Evolutionary conservation across 2,329 filamentous ascomycete species (phyloP), one percentile per base, ranked within the genome.

Genomic region (Cladosporium oxysporum): DNA sequence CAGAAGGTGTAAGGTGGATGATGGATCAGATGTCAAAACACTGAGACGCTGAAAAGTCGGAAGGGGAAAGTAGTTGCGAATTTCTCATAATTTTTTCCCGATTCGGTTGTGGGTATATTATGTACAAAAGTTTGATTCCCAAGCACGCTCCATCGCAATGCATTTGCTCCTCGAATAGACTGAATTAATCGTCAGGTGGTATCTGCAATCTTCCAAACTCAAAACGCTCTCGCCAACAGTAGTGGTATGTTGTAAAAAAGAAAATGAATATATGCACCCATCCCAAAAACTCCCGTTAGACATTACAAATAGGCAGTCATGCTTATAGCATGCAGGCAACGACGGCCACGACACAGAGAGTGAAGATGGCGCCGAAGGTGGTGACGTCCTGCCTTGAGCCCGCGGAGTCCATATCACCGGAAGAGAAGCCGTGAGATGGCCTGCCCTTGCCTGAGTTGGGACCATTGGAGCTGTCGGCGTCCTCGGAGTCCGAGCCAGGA

Each of bases 281-380:
- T 59, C n/a, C 18, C 28, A n/a, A 59, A 47, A 59, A 59, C 57
- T 41, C 57, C 61, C 50, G 55, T 63, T 23, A 63, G 35, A 57
- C 61, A 57, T 63, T 47, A 63, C 16, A 57, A 57, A 21, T 14
- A 37, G 28, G 26, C 7, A 29, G 23, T 12, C n/a, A 12, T 14
- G 59, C 60, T 49, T 57, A 63, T 16, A 63, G 61, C 50, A 63
- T 31, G 61, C 55, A 63, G 3, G 61, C 61, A 33, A 52, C 61
- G 14, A 63, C n/a, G 2, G 61, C 61, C 33, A 63, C 47, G 18
- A 37, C 12, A n/a, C 61, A 52, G 5, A 63, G 35, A 29, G 61
- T 57, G 50, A 63, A 28, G 33, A 63, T 29, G 33, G 49, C 52
- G 26, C 61, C 49, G 35, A 37, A 18, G 26, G 33, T 31, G 61